phyloP scores from a whole-genome alignment of 495 filamentous ascomycete species.

The Corynascus novoguineensis region DNA sequence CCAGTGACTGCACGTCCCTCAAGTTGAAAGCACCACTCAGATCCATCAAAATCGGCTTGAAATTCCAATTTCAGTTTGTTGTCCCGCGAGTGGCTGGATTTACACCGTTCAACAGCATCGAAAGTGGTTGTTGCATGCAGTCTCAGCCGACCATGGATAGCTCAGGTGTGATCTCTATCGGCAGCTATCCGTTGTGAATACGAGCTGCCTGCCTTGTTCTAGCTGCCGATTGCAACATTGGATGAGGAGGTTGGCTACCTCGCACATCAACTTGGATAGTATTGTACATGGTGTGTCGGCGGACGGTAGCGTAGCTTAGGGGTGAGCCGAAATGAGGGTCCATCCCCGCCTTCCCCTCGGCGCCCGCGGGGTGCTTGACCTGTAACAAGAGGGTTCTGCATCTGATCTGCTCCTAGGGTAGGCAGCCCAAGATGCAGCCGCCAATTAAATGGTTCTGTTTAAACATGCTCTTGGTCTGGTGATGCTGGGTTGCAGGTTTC shows the following conservation, averaged over 20 bases:
- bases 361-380: background rate
- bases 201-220: too few relatives aligned
- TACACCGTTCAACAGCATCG: too few relatives aligned
- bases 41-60: background rate
- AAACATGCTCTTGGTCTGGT: background rate
- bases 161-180: too few relatives aligned
- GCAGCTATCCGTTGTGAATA: too few relatives aligned
- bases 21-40: background rate
- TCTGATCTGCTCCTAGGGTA: background rate
- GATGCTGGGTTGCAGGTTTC: background rate
- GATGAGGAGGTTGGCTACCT: too few relatives aligned
- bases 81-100: too few relatives aligned
- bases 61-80: too few relatives aligned
- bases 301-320: background rate
- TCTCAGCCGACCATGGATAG: too few relatives aligned
- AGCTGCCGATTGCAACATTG: too few relatives aligned
- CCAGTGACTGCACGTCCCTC: background rate
- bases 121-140: too few relatives aligned
- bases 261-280: background rate
- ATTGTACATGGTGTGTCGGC: too few relatives aligned
- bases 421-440: background rate
- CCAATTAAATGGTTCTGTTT: background rate
- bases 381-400: background rate
- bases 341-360: slow-evolving; percentile 1
- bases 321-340: background rate